Evolutionary conservation across 208 protist genomes (phyloP).

Genomic region (Angomonas deanei): DNA sequence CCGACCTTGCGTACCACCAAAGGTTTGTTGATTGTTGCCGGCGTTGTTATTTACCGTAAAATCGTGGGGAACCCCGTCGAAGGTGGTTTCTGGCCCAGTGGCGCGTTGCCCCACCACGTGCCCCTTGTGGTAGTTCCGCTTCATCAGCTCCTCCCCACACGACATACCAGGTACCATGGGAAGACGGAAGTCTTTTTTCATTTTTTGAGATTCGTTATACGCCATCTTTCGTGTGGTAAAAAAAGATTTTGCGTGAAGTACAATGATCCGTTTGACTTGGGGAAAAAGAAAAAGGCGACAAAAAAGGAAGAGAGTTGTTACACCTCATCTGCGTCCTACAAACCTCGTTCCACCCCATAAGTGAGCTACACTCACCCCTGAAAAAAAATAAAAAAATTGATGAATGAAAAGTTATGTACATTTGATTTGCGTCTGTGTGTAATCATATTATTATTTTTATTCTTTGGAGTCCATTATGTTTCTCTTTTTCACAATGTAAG

Average conservation of each 20-base stretch:
- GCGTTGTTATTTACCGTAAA: constrained; percentile 17
- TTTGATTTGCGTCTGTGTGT: too few species aligned
- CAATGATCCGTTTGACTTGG: neutral
- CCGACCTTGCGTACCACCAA: constrained; percentile 5
- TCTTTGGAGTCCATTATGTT: constrained; percentile 2
- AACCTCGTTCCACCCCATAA: too few species aligned
- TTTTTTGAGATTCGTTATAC: constrained; percentile 62
- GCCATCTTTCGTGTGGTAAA: constrained; percentile 39
- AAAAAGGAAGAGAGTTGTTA: neutral
- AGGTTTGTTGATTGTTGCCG: constrained; percentile 1
- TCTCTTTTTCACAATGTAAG: neutral
- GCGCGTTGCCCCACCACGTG: constrained; percentile 44
- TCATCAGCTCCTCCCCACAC: constrained; percentile 87
- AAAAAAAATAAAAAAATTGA: constrained; percentile 4
- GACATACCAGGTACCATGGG: constrained; percentile 87
- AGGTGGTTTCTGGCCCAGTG: constrained; percentile 34
- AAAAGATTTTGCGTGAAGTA: neutral
- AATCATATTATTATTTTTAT: neutral
- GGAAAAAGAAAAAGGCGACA: neutral
- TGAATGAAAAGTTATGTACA: neutral
- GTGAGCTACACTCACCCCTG: neutral
- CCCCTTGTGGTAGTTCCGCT: constrained; percentile 80
- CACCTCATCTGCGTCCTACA: neutral
- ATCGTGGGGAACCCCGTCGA: constrained; percentile 57
- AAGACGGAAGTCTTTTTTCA: constrained; percentile 88